These are phyloP conservation scores for Hortiboletus campestris DNA, from an alignment of 768 basidiomycete species.

Conservation along the genomic window DNA sequence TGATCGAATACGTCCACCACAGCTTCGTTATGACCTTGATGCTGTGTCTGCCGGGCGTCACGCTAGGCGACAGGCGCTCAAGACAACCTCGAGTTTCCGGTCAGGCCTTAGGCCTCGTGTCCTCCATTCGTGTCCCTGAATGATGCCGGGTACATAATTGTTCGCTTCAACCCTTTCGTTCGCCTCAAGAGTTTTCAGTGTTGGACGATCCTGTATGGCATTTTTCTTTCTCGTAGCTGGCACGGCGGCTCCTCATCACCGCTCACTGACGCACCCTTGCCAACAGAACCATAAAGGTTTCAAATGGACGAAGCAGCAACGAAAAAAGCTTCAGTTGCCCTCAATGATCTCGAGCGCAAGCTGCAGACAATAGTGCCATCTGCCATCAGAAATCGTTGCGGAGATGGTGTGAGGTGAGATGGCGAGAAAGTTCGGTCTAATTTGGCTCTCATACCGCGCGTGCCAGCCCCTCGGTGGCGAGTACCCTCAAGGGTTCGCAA, in stretches of 20 bases:
- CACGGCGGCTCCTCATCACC: not conserved
- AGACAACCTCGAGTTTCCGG: slow-evolving; percentile 1
- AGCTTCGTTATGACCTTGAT: not conserved
- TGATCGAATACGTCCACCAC: too few relatives aligned
- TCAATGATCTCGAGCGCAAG: not conserved
- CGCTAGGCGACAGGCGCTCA: not conserved
- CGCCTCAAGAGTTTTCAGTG: not conserved
- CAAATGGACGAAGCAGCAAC: slow-evolving; percentile 3
- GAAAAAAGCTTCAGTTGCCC: not conserved
- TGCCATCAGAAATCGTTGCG: not conserved
- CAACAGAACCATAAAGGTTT: not conserved
- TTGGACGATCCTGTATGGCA: not conserved
- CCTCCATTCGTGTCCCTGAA: not conserved
- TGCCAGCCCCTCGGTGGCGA: slow-evolving; percentile 1
- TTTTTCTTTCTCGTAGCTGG: not conserved
- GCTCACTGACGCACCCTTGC: not conserved
- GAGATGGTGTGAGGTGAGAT: slow-evolving; percentile 11
- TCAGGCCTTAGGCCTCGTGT: slow-evolving; percentile 8
- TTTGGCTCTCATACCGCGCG: not conserved
- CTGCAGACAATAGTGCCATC: slow-evolving; percentile 19
- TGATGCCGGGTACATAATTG: not conserved
- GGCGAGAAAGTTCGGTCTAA: not conserved
- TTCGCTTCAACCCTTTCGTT: not conserved
- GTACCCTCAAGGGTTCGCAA: slow-evolving; percentile 19
- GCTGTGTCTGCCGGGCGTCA: not conserved